These are phyloP conservation scores for Suillus placidus DNA, from an alignment of 768 basidiomycete genomes.

Conservation along the genomic window DNA sequence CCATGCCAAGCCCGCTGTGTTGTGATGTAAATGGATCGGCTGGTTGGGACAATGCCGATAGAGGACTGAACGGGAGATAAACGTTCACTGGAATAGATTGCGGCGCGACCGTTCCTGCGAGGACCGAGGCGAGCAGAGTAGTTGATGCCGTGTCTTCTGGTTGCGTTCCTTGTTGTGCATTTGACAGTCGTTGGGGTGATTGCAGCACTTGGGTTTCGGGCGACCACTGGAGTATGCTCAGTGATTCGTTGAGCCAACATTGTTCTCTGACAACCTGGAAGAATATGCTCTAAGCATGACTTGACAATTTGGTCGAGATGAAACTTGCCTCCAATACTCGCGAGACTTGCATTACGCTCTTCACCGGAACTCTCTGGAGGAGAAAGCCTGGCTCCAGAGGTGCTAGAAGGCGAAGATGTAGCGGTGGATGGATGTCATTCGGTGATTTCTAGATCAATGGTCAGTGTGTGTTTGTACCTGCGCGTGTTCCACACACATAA, in stretches of 20 bases:
- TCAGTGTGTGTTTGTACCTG: slow-evolving; percentile 10
- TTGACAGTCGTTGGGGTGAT: not conserved
- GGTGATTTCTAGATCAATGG: slow-evolving; percentile 57
- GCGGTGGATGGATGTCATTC: slow-evolving; percentile 64
- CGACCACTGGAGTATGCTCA: slow-evolving; percentile 62
- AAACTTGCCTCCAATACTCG: slow-evolving; percentile 66
- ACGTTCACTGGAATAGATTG: slow-evolving; percentile 69
- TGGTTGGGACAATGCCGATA: slow-evolving; percentile 24
- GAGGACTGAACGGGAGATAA: slow-evolving; percentile 49
- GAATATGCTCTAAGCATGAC: slow-evolving; percentile 1
- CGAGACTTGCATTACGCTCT: slow-evolving; percentile 73
- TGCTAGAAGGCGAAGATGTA: slow-evolving; percentile 64
- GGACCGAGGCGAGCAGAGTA: slow-evolving; percentile 63
- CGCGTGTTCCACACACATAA: slow-evolving; percentile 51
- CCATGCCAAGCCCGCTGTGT: slow-evolving; percentile 30
- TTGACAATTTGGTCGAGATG: not conserved
- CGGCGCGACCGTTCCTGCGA: slow-evolving; percentile 51
- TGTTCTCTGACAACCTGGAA: slow-evolving; percentile 75
- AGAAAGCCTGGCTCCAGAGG: slow-evolving; percentile 79
- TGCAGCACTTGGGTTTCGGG: slow-evolving; percentile 41
- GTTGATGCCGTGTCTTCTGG: slow-evolving; percentile 42
- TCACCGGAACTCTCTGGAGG: slow-evolving; percentile 71
- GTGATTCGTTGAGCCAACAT: slow-evolving; percentile 81
- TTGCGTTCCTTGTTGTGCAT: slow-evolving; percentile 29
- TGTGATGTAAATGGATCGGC: slow-evolving; percentile 11